Base-by-base conservation (phyloP, 805 yeast genomes). In the Yarrowia bubula region DNA sequence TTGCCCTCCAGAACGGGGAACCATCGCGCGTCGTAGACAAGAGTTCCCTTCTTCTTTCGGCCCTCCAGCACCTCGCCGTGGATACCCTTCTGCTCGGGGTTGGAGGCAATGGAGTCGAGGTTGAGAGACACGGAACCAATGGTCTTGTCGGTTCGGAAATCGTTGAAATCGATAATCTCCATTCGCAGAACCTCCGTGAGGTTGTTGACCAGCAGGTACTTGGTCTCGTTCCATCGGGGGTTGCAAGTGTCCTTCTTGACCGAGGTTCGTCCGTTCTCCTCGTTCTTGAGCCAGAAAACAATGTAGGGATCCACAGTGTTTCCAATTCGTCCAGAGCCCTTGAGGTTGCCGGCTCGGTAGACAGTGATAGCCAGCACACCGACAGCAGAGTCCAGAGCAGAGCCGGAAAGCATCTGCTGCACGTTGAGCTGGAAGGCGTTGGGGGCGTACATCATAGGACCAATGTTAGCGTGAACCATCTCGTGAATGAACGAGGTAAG, bases 251-350 rank as follows among this genome's bases (percentile, higher is more conserved):
- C 87, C 62, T 81, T 75, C 69, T 86, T 88, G 70, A 84, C 83
- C 66, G 84, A 83, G 5, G 97, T 88, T 71, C 86, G 83, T 3
- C 87, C 93, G 69, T 87, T 80, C 46, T 83, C 84, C 32, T 69
- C 71, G 60, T 75, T 72, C 67, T 80, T 80, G 72, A 86, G 85
- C 18, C 89, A 88, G 73, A 92, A 82, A 8, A 86, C 82, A 67
- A 92, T 80, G 76, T 91, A 96, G 10, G 99, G 99, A 74, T 95
- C 98, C 68, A 92, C 81, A 10, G 97, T 89, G 70, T 87, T 88
- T 68, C 90, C 92, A 46, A 88, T 79, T 61, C 77, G 77, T 64
- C 85, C 87, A 67, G 88, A 86, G 65, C 91, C 89, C 70, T 82
- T 85, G 71, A 95, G 79, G 51, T 83, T 84, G 68, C 79, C 81